phyloP scores from a whole-genome alignment of 352 stramenopile species.

The Phytophthora fragariae region DNA sequence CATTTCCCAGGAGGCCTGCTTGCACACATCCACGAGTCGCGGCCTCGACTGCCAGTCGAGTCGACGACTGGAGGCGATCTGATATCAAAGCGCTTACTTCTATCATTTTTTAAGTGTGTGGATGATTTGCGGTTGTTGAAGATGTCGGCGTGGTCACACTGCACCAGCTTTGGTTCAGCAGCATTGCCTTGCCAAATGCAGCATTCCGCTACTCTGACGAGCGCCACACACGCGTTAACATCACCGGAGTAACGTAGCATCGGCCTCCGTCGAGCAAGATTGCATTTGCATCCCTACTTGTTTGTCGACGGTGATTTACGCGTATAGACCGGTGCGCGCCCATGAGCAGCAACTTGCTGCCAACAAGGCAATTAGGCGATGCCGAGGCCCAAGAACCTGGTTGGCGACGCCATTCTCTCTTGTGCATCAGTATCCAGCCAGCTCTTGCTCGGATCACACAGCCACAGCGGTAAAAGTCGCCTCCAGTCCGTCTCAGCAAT shows the following conservation, averaged over 20 bases:
- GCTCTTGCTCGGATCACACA: background rate
- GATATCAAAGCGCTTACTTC: constrained; percentile 7
- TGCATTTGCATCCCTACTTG: too few relatives aligned
- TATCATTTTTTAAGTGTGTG: background rate
- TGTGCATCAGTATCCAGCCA: background rate
- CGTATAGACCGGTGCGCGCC: too few relatives aligned
- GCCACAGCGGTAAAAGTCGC: background rate
- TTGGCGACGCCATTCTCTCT: too few relatives aligned
- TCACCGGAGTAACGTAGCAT: background rate
- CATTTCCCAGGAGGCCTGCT: too few relatives aligned
- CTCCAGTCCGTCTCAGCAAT: background rate
- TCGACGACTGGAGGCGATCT: too few relatives aligned
- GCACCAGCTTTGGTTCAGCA: background rate
- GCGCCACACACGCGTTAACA: background rate
- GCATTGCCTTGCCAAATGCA: too few relatives aligned
- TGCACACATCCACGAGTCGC: too few relatives aligned
- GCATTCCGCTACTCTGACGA: background rate
- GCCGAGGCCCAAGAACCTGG: background rate
- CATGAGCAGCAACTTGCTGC: too few relatives aligned
- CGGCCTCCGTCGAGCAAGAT: too few relatives aligned
- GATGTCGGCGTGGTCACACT: background rate
- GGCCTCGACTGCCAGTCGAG: too few relatives aligned
- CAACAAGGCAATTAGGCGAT: background rate
- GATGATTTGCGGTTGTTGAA: constrained; percentile 3
- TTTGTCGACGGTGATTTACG: too few relatives aligned